A percentile compares a stretch with the other conserved stretches of the same genome.
Evolutionary conservation across 2,329 filamentous ascomycete genomes (phyloP).

Genomic region (Orbilia javanica): DNA sequence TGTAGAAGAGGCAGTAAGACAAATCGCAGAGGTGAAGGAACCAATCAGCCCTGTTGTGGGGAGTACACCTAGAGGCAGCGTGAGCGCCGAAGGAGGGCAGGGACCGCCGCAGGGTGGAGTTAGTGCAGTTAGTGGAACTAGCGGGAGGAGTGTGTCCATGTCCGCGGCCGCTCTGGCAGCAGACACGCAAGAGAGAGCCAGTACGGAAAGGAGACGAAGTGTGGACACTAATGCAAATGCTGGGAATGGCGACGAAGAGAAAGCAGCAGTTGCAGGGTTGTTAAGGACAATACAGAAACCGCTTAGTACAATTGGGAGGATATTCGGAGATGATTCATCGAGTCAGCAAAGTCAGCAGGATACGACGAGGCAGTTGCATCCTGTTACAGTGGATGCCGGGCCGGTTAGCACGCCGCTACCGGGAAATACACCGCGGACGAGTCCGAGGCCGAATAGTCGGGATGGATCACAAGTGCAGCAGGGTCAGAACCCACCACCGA

Average conservation of each 20-base stretch:
- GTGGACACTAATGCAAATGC: constrained; percentile 67
- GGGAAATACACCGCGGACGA: constrained; percentile 69
- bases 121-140: constrained; percentile 49
- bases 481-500: constrained; percentile 55
- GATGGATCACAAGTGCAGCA: constrained; percentile 60
- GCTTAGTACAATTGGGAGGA: constrained; percentile 89
- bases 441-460: constrained; percentile 64
- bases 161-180: constrained; percentile 67
- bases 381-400: constrained; percentile 60
- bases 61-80: constrained; percentile 24
- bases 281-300: constrained; percentile 91
- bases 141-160: constrained; percentile 62
- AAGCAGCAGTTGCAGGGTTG: constrained; percentile 83
- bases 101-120: constrained; percentile 59
- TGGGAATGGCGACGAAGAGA: constrained; percentile 71
- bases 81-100: constrained; percentile 65
- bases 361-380: constrained; percentile 61
- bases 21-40: constrained; percentile 76
- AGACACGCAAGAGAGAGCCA: constrained; percentile 65
- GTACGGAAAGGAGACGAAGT: constrained; percentile 65
- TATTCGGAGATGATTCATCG: constrained; percentile 82
- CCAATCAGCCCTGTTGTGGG: constrained; percentile 52
- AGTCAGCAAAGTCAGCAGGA: constrained; percentile 55
- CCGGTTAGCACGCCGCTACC: constrained; percentile 68
- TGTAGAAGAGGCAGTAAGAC: constrained; percentile 95